Evolutionary conservation across 1,284 basidiomycete species (phyloP), one percentile per base, ranked within the genome.

Genomic region (Pascua sp.): DNA sequence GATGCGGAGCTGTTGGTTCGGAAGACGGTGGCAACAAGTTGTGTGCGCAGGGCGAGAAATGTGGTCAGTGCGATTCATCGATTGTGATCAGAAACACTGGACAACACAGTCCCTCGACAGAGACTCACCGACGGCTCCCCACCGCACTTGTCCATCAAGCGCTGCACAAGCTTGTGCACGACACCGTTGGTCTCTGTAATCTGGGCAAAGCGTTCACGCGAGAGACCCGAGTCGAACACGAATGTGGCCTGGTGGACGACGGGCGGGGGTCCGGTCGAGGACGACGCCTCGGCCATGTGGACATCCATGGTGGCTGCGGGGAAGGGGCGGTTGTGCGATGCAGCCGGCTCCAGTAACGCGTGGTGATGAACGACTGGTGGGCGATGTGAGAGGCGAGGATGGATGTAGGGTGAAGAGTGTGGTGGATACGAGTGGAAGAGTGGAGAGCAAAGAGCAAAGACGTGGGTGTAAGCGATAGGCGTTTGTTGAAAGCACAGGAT

Each of bases 121-220:
- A 40, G n/a, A 53, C 71, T 42, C 51, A 76, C 73, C 42, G 68
- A 51, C 10, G 61, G 58, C 36, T 72, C 71, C 41, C 11, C 62
- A 7, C 66, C 67, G 57, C 67, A 66, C 59, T 73, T 76, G 53
- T 74, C 72, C 65, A 71, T 65, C n/a, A 76, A 54, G 11, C 73
- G 58, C 56, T 71, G 68, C 11, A 72, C 65, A 18, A 76, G 59
- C 45, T 67, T 67, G 51, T 74, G 69, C 5, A 76, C 67, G 15
- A 69, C 57, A 32, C 73, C 73, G 46, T 71, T 66, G 12, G 62
- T 46, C 47, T 71, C 66, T 49, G 71, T 67, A 44, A 76, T 67
- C 57, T 67, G 60, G 38, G 49, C 40, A 59, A 64, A 76, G n/a
- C 60, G 58, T n/a, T 65, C 62, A 32, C 66, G 58, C 1, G 72